Base-by-base conservation (phyloP, 495 filamentous ascomycete species). In the Rostrohypoxylon terebratum region DNA sequence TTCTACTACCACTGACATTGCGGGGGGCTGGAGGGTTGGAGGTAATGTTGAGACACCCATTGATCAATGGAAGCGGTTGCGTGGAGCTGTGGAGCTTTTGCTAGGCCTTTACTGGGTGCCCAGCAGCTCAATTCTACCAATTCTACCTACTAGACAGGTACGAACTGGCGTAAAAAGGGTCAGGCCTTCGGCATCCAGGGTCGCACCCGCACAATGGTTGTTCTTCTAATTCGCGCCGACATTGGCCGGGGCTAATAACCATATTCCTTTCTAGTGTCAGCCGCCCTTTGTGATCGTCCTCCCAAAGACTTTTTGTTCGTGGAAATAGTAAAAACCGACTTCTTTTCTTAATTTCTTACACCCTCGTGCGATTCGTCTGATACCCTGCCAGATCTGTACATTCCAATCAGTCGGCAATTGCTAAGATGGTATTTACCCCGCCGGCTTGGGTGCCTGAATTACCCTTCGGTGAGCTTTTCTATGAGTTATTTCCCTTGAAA, bases 381-480 rank as follows among this genome's bases (percentile, higher is more conserved):
- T 42, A 58, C 48, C 5, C 42, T 13, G 28, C 47, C 36, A 40
- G 16, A 6, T 34, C 28, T 58, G 31, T 65, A 38, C 23, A 36
- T 61, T 55, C 51, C 21, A 58, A 53, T 47, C 1, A 40, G 13
- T 25, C 16, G 36, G 13, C 38, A 54, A 69, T 65, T 54, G 10
- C 34, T 40, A 74, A 71, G 28, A 97, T 97, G 94, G 91, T 94
- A 14, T 96, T 97, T 82, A 83, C 84, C 64, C 85, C 92, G 57
- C 89, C 92, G 21, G 80, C 87, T 74, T 91, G 87, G 86, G 87
- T 89, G 13, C 91, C 91, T 33, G 79, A 88, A 73, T 84, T 97
- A 53, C 88, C 89, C 0, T 85, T 86, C 51, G 82, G 83, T 85
- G 71, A 42, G 82, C 28, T 28, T 28, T 4, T 5, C 77, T 6